phyloP scores from a whole-genome alignment of 2,329 filamentous ascomycete genomes.

The Emergomyces africanus region DNA sequence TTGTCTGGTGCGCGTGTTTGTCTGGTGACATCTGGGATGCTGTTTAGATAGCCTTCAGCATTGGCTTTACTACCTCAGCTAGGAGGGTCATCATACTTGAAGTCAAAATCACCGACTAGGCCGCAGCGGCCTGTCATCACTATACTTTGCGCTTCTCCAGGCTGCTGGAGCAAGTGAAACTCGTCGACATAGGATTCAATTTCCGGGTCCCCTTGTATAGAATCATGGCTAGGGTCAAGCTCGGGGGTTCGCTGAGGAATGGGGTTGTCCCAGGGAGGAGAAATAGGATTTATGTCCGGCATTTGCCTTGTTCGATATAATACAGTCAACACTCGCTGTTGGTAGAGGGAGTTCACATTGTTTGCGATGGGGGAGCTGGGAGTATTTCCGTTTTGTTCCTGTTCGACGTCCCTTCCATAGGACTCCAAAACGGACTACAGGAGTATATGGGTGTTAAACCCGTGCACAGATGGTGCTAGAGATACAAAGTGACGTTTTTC shows the following conservation, averaged over 20 bases:
- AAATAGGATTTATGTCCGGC: conserved; percentile 1
- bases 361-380: neutral
- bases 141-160: neutral
- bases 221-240: conserved; percentile 1
- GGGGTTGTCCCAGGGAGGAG: conserved; percentile 1
- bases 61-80: conserved; percentile 1
- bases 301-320: neutral
- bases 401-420: neutral
- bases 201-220: conserved; percentile 1
- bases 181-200: conserved; percentile 1
- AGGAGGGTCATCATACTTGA: conserved; percentile 1
- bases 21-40: neutral
- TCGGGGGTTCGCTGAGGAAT: conserved; percentile 3
- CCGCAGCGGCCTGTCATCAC: neutral
- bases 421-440: neutral
- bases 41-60: conserved; percentile 5
- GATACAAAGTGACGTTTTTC: neutral
- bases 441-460: neutral
- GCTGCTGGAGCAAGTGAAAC: neutral
- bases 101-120: neutral
- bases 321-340: conserved; percentile 2
- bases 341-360: neutral
- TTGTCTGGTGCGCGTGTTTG: neutral
- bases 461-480: neutral
- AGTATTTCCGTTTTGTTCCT: neutral